Base-by-base conservation (phyloP, 768 basidiomycete genomes). In the Tricholoma sp. region DNA sequence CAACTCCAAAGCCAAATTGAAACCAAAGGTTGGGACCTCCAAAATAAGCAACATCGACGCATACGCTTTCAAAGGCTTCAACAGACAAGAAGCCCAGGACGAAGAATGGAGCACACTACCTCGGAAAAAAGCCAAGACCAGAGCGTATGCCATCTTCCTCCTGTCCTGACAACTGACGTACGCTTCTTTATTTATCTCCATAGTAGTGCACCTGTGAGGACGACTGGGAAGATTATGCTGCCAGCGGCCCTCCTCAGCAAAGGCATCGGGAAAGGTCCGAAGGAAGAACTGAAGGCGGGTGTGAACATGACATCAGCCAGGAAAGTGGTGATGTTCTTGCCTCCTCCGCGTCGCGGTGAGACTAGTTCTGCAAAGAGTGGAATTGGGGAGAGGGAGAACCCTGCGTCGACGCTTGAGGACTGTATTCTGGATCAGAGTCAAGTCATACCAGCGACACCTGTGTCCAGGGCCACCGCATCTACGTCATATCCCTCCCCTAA, bases 81-180 rank as follows among this genome's bases (percentile, higher is more conserved):
- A 76, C 50, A 56, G 66, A 2, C 74, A 76, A 47, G 72, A 73
- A 46, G 61, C 67, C 14, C 56, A 68, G 2, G 75, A 76, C 47
- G 72, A 73, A 50, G 62, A 68, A 18, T 77, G 75, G 75, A 69
- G 66, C 19, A 75, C 76, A 1, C 59, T 77, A 11, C 71, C 56
- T 4, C 64, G 67, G 19, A 76, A 72, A 61, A 73, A 67, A 56
- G 41, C 39, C 6, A 74, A 72, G 35, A 32, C 51, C 5, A 31
- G 27, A 7, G 66, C 55, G 70, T 69, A 16, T 16, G 58, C 14
- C 32, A 39, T 31, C 18, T 18, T 11, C 14, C 12, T 35, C 10
- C 31, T 8, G n/a, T 9, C 22, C 4, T 10, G n/a, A 3, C 5
- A 29, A 31, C 47, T 50, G n/a, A 50, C 27, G 14, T 29, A 3